These are phyloP conservation scores for Entomortierella parvispora DNA, from an alignment of 192 early-diverging fungal species.

Conservation along the genomic window DNA sequence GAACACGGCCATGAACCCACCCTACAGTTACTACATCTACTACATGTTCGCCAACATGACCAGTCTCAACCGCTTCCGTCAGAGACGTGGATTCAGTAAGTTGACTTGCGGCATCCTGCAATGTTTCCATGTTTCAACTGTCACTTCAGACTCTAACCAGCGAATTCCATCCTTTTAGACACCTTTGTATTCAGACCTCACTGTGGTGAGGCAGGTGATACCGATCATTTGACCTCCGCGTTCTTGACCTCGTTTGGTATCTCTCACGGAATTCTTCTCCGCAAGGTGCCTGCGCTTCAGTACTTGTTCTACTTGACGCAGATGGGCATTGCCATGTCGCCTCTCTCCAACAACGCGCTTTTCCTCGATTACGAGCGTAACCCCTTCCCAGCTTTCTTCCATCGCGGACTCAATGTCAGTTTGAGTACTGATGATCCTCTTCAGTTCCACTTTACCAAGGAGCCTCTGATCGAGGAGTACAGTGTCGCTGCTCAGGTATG, in stretches of 20 bases:
- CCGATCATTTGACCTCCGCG: constrained; percentile 91
- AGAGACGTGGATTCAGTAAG: constrained; percentile 80
- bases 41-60: constrained; percentile 93
- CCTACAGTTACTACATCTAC: constrained; percentile 97
- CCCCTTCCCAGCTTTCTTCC: constrained; percentile 92
- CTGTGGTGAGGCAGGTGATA: constrained; percentile 96
- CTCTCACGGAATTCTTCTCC: constrained; percentile 93
- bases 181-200: constrained; percentile 96
- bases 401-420: constrained; percentile 94
- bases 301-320: constrained; percentile 97
- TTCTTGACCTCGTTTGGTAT: constrained; percentile 93
- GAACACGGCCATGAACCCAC: constrained; percentile 80
- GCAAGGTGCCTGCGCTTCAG: constrained; percentile 96
- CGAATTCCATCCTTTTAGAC: constrained; percentile 54
- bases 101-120: too few relatives aligned
- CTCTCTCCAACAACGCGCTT: constrained; percentile 96
- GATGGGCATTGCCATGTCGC: constrained; percentile 98
- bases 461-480: constrained; percentile 98
- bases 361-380: constrained; percentile 96
- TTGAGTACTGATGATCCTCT: constrained; percentile 96
- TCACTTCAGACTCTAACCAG: neutral
- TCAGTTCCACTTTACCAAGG: constrained; percentile 99
- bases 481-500: constrained; percentile 91
- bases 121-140: too few relatives aligned
- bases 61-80: constrained; percentile 87